Evolutionary conservation across 2,329 filamentous ascomycete species (phyloP).

Genomic region (Talaromyces pinophilus): DNA sequence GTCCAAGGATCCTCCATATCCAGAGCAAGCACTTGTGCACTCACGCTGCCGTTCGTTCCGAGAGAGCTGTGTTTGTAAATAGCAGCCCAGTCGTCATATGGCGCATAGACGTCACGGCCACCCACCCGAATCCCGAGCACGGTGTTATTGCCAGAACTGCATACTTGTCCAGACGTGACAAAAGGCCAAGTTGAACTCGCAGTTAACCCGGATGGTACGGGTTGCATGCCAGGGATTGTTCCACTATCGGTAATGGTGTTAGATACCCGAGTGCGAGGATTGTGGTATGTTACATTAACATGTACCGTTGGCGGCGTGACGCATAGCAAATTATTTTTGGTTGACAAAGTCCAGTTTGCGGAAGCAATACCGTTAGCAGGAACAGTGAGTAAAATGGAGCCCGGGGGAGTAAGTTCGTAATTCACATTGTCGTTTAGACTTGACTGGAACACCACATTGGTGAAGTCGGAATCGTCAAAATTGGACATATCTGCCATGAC

Average conservation of each 20-base stretch:
- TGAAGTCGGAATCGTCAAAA: constrained; percentile 6
- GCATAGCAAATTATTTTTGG: neutral
- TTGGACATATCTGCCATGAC: constrained; percentile 8
- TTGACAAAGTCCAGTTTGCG: neutral
- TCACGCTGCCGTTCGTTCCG: neutral
- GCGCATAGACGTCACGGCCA: constrained; percentile 1
- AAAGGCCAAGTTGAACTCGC: neutral
- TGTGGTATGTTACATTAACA: neutral
- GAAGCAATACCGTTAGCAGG: neutral
- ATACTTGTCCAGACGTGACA: neutral
- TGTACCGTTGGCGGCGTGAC: neutral
- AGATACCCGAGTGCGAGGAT: neutral
- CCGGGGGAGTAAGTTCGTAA: neutral
- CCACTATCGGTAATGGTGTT: neutral
- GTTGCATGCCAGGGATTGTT: neutral
- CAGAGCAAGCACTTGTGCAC: neutral
- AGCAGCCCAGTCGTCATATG: constrained; percentile 12
- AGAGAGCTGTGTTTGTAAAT: constrained; percentile 4
- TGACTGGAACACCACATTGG: neutral
- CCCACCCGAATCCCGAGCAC: neutral
- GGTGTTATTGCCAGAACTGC: neutral
- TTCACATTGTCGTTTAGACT: neutral
- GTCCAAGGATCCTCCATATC: constrained; percentile 1
- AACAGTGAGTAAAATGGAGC: neutral
- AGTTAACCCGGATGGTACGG: neutral